These are phyloP conservation scores for Hyaloscypha bicolor DNA, from an alignment of 495 filamentous ascomycete genomes.

Conservation along the genomic window DNA sequence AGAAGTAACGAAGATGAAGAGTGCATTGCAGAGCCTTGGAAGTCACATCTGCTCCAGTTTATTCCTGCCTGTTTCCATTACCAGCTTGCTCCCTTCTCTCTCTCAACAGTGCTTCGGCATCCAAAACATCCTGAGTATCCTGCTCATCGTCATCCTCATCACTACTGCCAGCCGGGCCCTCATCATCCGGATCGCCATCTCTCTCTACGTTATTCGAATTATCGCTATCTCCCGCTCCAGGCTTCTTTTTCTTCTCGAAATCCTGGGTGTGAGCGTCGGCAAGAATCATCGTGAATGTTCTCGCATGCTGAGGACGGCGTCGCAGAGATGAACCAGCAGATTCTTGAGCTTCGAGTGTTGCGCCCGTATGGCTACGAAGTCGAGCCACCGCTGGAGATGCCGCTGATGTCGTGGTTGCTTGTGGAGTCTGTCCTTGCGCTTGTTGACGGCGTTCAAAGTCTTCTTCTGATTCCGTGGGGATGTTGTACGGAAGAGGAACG, in stretches of 20 bases:
- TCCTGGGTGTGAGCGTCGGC: slow-evolving; percentile 81
- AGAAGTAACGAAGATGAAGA: too few species aligned
- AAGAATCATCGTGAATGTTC: slow-evolving; percentile 58
- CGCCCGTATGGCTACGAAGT: slow-evolving; percentile 12
- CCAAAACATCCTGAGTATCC: slow-evolving; percentile 23
- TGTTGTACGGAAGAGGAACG: slow-evolving; percentile 74
- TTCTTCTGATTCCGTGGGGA: slow-evolving; percentile 38
- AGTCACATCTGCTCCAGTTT: not conserved
- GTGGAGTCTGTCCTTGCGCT: slow-evolving; percentile 20
- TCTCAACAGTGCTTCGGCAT: slow-evolving; percentile 27
- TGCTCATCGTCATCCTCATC: slow-evolving; percentile 13
- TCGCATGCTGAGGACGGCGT: slow-evolving; percentile 27
- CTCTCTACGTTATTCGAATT: slow-evolving; percentile 3
- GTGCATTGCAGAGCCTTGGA: not conserved
- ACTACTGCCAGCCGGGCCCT: not conserved
- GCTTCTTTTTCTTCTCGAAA: slow-evolving; percentile 72
- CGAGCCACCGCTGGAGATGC: slow-evolving; percentile 14
- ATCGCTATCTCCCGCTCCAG: slow-evolving; percentile 33
- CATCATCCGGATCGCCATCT: slow-evolving; percentile 26
- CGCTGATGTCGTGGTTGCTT: not conserved
- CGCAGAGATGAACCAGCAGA: slow-evolving; percentile 23
- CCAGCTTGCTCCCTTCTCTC: slow-evolving; percentile 2
- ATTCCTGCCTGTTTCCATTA: not conserved
- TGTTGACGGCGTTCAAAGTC: slow-evolving; percentile 13
- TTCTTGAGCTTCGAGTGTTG: slow-evolving; percentile 14